Percentiles rank a stretch among this genome's conserved stretches.
Evolutionary conservation across 1,284 basidiomycete genomes (phyloP).

Genomic region (Melampsora larici-populina): DNA sequence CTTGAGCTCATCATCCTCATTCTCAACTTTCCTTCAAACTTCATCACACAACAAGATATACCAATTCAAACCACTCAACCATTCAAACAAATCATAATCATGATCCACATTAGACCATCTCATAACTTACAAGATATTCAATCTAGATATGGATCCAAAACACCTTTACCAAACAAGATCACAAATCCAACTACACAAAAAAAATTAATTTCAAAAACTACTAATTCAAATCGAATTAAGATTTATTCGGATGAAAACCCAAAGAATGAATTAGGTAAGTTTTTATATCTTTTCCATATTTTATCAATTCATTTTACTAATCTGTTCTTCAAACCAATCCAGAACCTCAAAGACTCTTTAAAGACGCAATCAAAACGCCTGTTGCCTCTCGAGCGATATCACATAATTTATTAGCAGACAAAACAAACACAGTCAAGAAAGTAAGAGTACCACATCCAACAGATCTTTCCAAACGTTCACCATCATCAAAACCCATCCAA

Average conservation of each 20-base stretch:
- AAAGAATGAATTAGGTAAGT: neutral
- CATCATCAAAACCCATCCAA: neutral
- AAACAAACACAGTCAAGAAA: neutral
- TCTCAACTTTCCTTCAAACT: too few species aligned
- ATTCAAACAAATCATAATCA: too few species aligned
- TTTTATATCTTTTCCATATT: neutral
- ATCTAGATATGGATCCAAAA: too few species aligned
- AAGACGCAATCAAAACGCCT: neutral
- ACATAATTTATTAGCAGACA: neutral
- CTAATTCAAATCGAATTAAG: constrained; percentile 1
- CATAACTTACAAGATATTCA: too few species aligned
- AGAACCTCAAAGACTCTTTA: constrained; percentile 7
- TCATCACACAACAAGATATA: too few species aligned
- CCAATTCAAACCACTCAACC: too few species aligned
- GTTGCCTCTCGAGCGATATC: neutral
- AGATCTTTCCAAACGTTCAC: neutral
- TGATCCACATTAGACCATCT: too few species aligned
- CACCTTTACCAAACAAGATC: too few species aligned
- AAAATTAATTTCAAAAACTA: neutral
- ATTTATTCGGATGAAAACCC: neutral
- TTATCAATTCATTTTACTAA: neutral
- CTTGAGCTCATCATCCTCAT: too few species aligned
- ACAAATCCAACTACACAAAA: too few species aligned
- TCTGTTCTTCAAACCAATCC: neutral
- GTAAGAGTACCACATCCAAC: neutral